phyloP scores from a whole-genome alignment of 768 basidiomycete species.

The Mycena leptocephala region DNA sequence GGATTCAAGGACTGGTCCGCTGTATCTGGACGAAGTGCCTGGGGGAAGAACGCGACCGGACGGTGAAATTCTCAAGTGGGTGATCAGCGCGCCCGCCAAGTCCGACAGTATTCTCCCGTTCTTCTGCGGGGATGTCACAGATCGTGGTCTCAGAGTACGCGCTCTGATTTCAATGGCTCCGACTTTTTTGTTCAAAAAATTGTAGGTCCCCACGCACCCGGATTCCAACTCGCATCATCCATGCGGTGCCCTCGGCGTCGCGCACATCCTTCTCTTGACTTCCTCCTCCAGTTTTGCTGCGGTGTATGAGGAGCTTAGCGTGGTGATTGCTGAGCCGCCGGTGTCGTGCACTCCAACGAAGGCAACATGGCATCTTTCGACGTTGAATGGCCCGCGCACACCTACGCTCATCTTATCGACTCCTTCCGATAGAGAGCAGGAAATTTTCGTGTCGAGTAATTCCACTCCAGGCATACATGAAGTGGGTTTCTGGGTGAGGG shows the following conservation, averaged over 20 bases:
- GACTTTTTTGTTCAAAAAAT: background rate
- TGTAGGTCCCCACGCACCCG: slow-evolving; percentile 67
- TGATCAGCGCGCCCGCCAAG: slow-evolving; percentile 61
- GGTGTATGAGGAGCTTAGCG: slow-evolving; percentile 58
- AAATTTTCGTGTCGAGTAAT: slow-evolving; percentile 43
- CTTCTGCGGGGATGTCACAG: slow-evolving; percentile 83
- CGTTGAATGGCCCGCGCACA: slow-evolving; percentile 40
- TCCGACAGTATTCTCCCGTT: slow-evolving; percentile 68
- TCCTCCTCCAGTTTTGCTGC: slow-evolving; percentile 44
- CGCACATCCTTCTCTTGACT: slow-evolving; percentile 64
- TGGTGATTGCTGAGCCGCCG: slow-evolving; percentile 64
- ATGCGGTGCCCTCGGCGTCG: slow-evolving; percentile 65
- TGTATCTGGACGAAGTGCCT: slow-evolving; percentile 61
- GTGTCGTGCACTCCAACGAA: slow-evolving; percentile 39
- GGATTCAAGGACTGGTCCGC: slow-evolving; percentile 52
- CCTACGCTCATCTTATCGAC: slow-evolving; percentile 53
- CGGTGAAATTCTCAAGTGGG: slow-evolving; percentile 72
- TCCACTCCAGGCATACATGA: slow-evolving; percentile 64
- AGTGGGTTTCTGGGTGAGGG: slow-evolving; percentile 63
- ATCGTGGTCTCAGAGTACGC: slow-evolving; percentile 71
- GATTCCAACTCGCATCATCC: slow-evolving; percentile 66
- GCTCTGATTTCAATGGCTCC: background rate
- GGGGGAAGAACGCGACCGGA: slow-evolving; percentile 75
- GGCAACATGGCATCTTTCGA: slow-evolving; percentile 62
- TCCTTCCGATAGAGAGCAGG: slow-evolving; percentile 52